A percentile compares a stretch with the other conserved stretches of the same genome.
phyloP scores from a whole-genome alignment of 495 filamentous ascomycete species.

The Hyaloscypha finlandica region DNA sequence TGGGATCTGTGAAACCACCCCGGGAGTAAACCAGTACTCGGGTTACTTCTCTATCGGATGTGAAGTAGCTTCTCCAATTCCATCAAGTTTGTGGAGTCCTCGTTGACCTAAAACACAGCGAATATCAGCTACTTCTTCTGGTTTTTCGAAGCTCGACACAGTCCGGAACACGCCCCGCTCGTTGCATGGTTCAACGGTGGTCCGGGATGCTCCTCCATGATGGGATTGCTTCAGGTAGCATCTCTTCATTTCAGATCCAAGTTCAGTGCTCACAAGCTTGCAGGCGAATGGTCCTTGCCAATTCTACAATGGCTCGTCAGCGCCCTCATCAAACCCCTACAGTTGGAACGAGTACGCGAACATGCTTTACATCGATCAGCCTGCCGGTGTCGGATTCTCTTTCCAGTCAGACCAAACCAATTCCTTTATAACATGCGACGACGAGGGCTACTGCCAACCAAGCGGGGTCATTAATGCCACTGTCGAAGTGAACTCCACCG shows the following conservation, averaged over 20 bases:
- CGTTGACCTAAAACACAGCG: too few species aligned
- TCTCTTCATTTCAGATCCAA: neutral
- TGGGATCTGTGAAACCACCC: constrained; percentile 56
- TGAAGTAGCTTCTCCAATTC: neutral
- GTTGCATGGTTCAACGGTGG: constrained; percentile 50
- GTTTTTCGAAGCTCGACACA: constrained; percentile 47
- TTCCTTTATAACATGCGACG: too few species aligned
- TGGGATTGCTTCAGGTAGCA: constrained; percentile 55
- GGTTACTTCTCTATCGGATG: constrained; percentile 55
- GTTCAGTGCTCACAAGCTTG: constrained; percentile 1
- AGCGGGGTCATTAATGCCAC: constrained; percentile 25
- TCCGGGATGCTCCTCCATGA: constrained; percentile 58
- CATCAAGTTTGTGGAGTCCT: too few species aligned
- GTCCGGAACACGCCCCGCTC: constrained; percentile 42
- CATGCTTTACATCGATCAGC: constrained; percentile 59
- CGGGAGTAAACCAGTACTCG: constrained; percentile 56
- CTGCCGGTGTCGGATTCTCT: constrained; percentile 58
- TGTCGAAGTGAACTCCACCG: constrained; percentile 43
- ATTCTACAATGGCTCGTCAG: constrained; percentile 46
- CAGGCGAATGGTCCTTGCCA: constrained; percentile 54
- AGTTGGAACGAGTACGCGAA: constrained; percentile 60
- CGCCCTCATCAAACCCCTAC: constrained; percentile 51
- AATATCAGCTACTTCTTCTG: constrained; percentile 41
- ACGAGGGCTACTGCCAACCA: too few species aligned
- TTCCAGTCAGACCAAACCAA: constrained; percentile 34